These are phyloP conservation scores for Pachyrhizus erosus DNA, from an alignment of 306 rosid genomes.

Conservation along the genomic window DNA sequence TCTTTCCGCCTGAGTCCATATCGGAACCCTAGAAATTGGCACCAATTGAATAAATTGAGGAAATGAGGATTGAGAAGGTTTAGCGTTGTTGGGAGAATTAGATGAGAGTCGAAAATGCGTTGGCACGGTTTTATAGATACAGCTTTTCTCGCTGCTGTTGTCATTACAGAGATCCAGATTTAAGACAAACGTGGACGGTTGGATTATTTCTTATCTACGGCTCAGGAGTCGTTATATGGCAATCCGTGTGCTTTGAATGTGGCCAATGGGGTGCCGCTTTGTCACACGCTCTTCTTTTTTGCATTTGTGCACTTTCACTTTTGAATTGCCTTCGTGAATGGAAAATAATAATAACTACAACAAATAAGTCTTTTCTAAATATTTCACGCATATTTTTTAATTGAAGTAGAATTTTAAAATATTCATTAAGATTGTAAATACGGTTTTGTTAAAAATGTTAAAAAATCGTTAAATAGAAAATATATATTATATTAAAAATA, in stretches of 20 bases:
- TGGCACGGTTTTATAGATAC: neutral
- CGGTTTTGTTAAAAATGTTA: too few species aligned
- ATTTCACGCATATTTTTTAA: too few species aligned
- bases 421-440: too few species aligned
- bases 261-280: slow-evolving; percentile 45
- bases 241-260: slow-evolving; percentile 46
- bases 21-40: neutral
- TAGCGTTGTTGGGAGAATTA: neutral
- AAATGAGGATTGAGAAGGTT: neutral
- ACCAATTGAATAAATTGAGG: neutral
- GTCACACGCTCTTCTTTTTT: neutral
- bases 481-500: too few species aligned
- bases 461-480: too few species aligned
- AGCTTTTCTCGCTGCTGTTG: neutral
- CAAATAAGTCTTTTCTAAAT: too few species aligned
- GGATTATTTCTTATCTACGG: slow-evolving; percentile 55
- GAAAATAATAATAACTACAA: too few species aligned
- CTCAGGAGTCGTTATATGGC: neutral
- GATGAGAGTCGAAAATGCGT: neutral
- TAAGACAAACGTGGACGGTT: slow-evolving; percentile 34
- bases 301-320: neutral
- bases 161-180: neutral
- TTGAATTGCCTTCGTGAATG: too few species aligned
- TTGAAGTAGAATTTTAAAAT: too few species aligned
- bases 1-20: slow-evolving; percentile 58